phyloP scores from a whole-genome alignment of 345 rosid genomes.

The Bruguiera gymnorhiza region DNA sequence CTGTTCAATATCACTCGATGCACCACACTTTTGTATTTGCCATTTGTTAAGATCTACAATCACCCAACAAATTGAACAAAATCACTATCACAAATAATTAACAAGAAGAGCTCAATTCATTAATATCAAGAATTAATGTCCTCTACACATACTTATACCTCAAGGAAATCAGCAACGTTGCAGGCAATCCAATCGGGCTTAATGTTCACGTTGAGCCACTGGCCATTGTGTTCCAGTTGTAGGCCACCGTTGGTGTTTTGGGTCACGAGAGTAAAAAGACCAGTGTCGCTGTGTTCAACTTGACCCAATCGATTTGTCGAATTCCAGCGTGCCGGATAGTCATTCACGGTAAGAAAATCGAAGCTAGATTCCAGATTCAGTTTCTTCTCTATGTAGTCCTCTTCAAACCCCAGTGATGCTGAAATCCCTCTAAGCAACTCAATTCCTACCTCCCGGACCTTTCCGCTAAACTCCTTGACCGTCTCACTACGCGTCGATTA shows the following conservation, averaged over 20 bases:
- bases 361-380: constrained; percentile 2
- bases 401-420: not conserved
- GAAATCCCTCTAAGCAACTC: constrained; percentile 9
- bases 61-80: not conserved
- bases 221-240: constrained; percentile 7
- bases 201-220: constrained; percentile 7
- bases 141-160: not conserved
- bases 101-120: no score
- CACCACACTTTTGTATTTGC: constrained; percentile 14
- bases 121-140: no score
- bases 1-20: constrained; percentile 25
- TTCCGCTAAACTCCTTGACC: not conserved
- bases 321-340: constrained; percentile 6
- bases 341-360: constrained; percentile 8
- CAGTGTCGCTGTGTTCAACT: constrained; percentile 6
- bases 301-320: constrained; percentile 10
- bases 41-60: constrained; percentile 20
- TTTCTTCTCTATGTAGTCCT: constrained; percentile 6
- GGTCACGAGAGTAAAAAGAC: not conserved
- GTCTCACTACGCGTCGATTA: not conserved
- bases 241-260: constrained; percentile 12
- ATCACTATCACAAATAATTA: no score
- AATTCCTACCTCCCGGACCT: not conserved
- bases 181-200: constrained; percentile 4
- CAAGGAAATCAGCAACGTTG: constrained; percentile 11